Evolutionary conservation across 345 rosid genomes (phyloP), one percentile per base, ranked within the genome.

Genomic region (Microcos paniculata): DNA sequence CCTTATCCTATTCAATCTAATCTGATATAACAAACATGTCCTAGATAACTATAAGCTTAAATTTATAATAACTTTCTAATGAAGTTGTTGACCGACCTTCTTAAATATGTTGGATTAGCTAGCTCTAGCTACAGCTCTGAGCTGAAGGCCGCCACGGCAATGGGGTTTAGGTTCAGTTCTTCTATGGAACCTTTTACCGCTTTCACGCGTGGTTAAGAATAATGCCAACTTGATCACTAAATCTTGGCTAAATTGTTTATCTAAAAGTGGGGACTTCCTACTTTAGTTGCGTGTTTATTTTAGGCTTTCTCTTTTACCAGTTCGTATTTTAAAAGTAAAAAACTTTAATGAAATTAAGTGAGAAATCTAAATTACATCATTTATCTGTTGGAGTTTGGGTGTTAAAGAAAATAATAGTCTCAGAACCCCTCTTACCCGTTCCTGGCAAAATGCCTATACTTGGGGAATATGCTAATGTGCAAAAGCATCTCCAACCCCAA

Each of bases 151-250:
- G 14, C 31, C 23, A 57, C 0, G 11, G 30, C 16, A 10, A 24
- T 57, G 31, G 62, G 24, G 33, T 56, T 11, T 14, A 24, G 62
- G 31, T 55, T 57, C 11, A 8, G 11, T 64, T 16, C 28, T 9
- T 19, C 12, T 64, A 70, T 64, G 79, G 75, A 78, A 63, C 51
- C 73, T 66, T 66, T 21, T 11, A 62, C 42, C 12, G 52, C 71
- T 66, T 66, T 23, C 69, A 19, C 26, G 23, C 52, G n/a, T 19
- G 51, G 12, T 31, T 43, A 12, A 42, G 13, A 31, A 31, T 35
- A 10, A 45, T 52, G 61, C 57, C 16, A 31, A 65, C 35, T 14
- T 4, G 42, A 69, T 42, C 62, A 57, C 63, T 59, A 12, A 26
- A 23, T 19, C 14, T 11, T 26, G 12, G 18, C n/a, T 1, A 16